Percentiles rank a stretch among this genome's conserved stretches.
Evolutionary conservation across 2,329 filamentous ascomycete species (phyloP).

Genomic region (Botrytis deweyae): DNA sequence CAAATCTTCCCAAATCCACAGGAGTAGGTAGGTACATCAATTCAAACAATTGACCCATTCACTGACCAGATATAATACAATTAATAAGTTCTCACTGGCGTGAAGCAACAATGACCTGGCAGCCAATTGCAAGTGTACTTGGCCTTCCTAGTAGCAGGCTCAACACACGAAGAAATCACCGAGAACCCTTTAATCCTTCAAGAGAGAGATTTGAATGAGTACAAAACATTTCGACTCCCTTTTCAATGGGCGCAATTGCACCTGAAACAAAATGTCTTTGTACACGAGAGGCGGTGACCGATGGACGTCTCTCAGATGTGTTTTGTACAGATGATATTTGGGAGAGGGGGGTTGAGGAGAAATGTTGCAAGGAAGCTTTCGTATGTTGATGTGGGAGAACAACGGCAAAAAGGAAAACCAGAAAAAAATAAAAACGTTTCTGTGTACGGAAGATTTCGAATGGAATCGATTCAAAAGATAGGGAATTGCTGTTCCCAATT

Average conservation of each 20-base stretch:
- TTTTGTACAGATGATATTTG: neutral
- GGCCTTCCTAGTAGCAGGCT: constrained; percentile 24
- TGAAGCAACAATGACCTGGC: constrained; percentile 29
- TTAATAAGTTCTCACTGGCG: constrained; percentile 26
- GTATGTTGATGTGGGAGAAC: constrained; percentile 17
- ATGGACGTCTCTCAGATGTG: constrained; percentile 11
- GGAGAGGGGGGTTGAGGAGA: constrained; percentile 7
- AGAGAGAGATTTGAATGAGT: constrained; percentile 36
- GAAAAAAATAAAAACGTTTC: neutral
- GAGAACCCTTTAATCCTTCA: constrained; percentile 41
- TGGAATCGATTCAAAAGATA: constrained; percentile 6
- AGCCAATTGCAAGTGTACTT: constrained; percentile 31
- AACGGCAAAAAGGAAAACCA: neutral
- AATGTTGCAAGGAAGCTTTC: constrained; percentile 18
- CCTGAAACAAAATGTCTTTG: constrained; percentile 29
- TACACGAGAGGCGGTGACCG: constrained; percentile 30
- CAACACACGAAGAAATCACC: constrained; percentile 14
- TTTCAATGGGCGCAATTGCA: constrained; percentile 31
- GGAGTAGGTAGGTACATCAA: constrained; percentile 21
- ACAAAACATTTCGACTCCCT: constrained; percentile 39
- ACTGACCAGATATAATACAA: constrained; percentile 40
- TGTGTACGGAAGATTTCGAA: neutral
- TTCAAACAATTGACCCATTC: constrained; percentile 31
- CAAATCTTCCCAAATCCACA: constrained; percentile 21
- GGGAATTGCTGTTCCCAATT: constrained; percentile 19